Evolutionary conservation across 768 basidiomycete genomes (phyloP).

Genomic region (Tricholoma terreum): DNA sequence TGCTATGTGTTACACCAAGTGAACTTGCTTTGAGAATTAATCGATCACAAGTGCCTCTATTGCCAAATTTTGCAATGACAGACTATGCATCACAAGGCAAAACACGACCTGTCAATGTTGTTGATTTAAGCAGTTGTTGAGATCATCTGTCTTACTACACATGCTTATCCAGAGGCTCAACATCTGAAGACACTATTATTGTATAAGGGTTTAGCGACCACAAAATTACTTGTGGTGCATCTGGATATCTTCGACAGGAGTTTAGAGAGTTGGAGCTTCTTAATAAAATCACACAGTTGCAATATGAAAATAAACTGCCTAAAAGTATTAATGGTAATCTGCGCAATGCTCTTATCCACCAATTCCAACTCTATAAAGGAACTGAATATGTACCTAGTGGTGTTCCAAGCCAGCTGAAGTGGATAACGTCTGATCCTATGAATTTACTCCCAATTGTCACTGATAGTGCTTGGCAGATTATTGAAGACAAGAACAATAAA

Average conservation of each 20-base stretch:
- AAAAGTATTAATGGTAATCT: neutral
- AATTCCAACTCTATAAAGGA: neutral
- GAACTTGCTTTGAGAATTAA: conserved; percentile 8
- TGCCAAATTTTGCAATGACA: neutral
- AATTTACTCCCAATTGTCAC: no score
- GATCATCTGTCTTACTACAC: conserved; percentile 17
- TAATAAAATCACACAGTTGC: conserved; percentile 16
- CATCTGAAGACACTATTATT: conserved; percentile 16
- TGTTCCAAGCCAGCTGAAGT: neutral
- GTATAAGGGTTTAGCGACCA: conserved; percentile 19
- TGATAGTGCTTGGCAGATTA: neutral
- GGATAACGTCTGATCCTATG: neutral
- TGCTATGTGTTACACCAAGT: conserved; percentile 27
- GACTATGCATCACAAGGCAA: neutral
- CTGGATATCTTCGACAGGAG: no score
- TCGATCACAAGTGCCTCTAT: neutral
- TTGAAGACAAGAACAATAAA: neutral
- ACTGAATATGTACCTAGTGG: conserved; percentile 7
- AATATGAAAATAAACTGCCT: neutral
- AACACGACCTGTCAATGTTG: neutral
- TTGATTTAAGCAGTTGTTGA: conserved; percentile 10
- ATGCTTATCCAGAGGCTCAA: conserved; percentile 16
- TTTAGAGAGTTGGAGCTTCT: conserved; percentile 19
- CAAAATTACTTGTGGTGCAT: conserved; percentile 17
- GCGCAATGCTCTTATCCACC: neutral